Evolutionary conservation across 1,284 basidiomycete species (phyloP), one percentile per base, ranked within the genome.

Genomic region (Ceratobasidium papillatum): DNA sequence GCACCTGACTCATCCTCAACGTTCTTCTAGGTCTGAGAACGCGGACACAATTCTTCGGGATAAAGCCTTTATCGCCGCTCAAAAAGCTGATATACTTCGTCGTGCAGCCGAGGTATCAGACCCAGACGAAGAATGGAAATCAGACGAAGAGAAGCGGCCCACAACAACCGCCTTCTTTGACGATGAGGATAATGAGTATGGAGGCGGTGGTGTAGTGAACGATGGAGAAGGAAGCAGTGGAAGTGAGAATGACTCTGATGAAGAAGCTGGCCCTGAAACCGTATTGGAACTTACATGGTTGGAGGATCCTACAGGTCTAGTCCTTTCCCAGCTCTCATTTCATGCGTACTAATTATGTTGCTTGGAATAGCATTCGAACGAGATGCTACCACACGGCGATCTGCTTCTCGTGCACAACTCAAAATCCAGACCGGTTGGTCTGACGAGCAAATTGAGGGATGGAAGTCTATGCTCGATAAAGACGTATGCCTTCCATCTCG

Each of bases 371-470:
- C 93, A 27, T 96, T 96, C 79, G 89, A 91, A 36, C 84, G 93
- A n/a, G 92, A 94, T 81, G 86, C 86, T 0, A 83, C 84, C 52
- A 95, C 94, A 17, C 83, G 93, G 65, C 84, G 91, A 66, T 87
- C 90, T 72, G 89, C 91, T 78, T 85, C 85, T 0, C 84, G 95
- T 41, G 84, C 83, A 5, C 88, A 90, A 65, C 83, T 96, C 75
- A 88, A 87, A 78, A 84, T 86, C 25, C 86, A 87, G 77, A 94
- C 92, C 47, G 89, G 90, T 2, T 90, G 90, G 88, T 82, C 79
- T 17, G 90, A 96, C 80, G 90, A 91, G 77, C 94, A 95, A 80
- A 89, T 96, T 36, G 94, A 96, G 81, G 94, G 94, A 0, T 96
- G 94, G 94, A 86, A 82, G 75, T 89, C 92, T 73, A 94, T 96